phyloP scores from a whole-genome alignment of 2,329 filamentous ascomycete genomes.

The Aureobasidium sp. region DNA sequence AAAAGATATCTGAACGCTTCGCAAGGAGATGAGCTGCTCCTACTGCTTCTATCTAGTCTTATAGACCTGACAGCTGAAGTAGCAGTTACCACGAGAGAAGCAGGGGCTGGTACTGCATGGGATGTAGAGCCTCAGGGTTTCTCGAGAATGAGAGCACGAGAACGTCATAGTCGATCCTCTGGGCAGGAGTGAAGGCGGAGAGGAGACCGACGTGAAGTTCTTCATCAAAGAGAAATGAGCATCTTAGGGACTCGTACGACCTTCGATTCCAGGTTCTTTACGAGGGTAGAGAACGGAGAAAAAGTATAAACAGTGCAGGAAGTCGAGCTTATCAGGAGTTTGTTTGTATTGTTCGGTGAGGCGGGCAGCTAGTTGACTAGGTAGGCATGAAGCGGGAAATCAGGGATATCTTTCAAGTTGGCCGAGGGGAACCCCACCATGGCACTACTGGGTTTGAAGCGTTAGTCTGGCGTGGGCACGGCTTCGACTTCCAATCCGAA shows the following conservation, averaged over 20 bases:
- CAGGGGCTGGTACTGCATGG: not conserved
- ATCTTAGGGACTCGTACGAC: not conserved
- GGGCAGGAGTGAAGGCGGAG: not conserved
- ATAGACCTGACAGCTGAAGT: not conserved
- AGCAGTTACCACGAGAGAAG: not conserved
- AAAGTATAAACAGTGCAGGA: no score
- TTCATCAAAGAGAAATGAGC: not conserved
- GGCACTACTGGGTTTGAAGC: not conserved
- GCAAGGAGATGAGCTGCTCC: no score
- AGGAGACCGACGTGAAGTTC: not conserved
- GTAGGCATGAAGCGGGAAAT: not conserved
- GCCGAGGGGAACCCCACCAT: conserved; percentile 6
- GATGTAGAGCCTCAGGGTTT: not conserved
- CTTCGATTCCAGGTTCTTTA: not conserved
- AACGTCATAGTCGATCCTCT: not conserved
- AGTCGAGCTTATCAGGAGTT: no score
- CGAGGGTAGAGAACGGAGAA: not conserved
- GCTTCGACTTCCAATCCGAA: not conserved
- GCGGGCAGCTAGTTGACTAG: no score
- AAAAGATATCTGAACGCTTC: no score
- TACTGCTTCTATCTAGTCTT: not conserved
- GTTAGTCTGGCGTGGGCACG: not conserved
- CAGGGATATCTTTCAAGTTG: conserved; percentile 7
- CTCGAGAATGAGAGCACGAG: not conserved
- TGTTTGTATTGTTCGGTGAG: not conserved